Percentiles rank a stretch among this genome's conserved stretches.
Evolutionary conservation across 2,329 filamentous ascomycete species (phyloP).

Genomic region (Meredithiella fracta): DNA sequence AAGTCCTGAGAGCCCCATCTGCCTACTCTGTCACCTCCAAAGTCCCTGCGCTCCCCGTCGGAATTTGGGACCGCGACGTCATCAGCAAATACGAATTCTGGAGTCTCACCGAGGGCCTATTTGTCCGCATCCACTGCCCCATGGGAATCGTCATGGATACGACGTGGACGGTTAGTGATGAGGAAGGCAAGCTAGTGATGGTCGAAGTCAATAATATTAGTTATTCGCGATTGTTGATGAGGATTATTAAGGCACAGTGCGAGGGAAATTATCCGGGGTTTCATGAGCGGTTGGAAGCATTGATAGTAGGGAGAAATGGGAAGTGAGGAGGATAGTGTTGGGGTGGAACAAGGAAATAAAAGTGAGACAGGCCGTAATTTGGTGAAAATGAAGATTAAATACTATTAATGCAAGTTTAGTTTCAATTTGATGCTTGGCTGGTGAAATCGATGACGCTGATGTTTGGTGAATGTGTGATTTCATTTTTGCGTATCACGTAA

Average conservation of each 20-base stretch:
- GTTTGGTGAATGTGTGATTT: too few species aligned
- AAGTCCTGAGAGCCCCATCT: conserved; percentile 18
- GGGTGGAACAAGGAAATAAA: too few species aligned
- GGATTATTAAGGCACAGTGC: conserved; percentile 33
- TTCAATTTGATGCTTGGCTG: too few species aligned
- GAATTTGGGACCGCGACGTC: conserved; percentile 38
- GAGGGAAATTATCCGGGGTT: conserved; percentile 34
- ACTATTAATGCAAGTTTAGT: too few species aligned
- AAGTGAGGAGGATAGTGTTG: too few species aligned
- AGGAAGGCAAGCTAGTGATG: conserved; percentile 23
- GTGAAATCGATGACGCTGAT: too few species aligned
- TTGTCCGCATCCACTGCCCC: conserved; percentile 35
- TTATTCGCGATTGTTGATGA: conserved; percentile 33
- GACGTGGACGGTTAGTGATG: conserved; percentile 27
- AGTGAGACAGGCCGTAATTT: neutral
- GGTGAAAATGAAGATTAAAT: neutral
- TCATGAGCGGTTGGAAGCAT: conserved; percentile 21
- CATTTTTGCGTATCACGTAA: too few species aligned
- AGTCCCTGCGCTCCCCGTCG: conserved; percentile 36
- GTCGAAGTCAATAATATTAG: conserved; percentile 34
- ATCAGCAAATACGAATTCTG: conserved; percentile 39
- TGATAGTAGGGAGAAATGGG: too few species aligned
- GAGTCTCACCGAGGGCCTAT: conserved; percentile 31
- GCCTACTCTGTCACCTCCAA: conserved; percentile 33
- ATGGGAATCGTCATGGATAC: conserved; percentile 38